Evolutionary conservation across 441 rosid species (phyloP), one percentile per base, ranked within the genome.

Genomic region (Populus hybrid): DNA sequence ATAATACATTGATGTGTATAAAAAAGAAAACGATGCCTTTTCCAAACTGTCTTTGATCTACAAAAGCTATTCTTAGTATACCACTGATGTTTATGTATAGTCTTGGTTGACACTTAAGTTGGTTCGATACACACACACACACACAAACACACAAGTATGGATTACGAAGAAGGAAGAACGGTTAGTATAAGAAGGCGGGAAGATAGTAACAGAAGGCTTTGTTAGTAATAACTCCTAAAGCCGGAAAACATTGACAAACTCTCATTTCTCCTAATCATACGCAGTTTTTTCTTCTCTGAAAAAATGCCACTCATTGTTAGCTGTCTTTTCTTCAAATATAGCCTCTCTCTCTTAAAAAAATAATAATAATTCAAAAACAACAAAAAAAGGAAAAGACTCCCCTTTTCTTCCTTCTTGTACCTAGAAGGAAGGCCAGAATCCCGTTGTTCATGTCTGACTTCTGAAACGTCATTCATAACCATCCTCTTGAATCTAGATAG

Each of bases 241-340:
- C 83, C 80, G 78, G 23, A 78, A 82, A 83, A 76, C 76, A 67
- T 69, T 86, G 79, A 56, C 68, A 69, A 72, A 64, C 80, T 77
- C 76, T 77, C 53, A 31, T 68, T 75, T 78, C 77, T 76, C 82
- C 84, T 74, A 21, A 33, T 40, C 77, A 73, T 66, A 61, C 83
- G 81, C 75, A 21, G 40, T 50, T 7, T 23, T 4, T 76, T 3
- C 38, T 8, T 56, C 29, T 36, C 69, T 66, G 14, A 74, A 24
- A 23, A 67, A 53, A 78, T 67, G 68, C 18, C 71, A 21, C 67
- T 68, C 12, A 28, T 67, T 56, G 56, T 75, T 24, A 40, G 12
- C 70, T 35, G 24, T 71, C 9, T n/a, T 5, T 36, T 12, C 33
- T 12, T 45, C 56, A 45, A 45, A 45, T 38, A 38, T 38, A 38